Evolutionary conservation across 2,329 filamentous ascomycete genomes (phyloP), one percentile per base, ranked within the genome.

Genomic region (Chaetomiaceae sp.): DNA sequence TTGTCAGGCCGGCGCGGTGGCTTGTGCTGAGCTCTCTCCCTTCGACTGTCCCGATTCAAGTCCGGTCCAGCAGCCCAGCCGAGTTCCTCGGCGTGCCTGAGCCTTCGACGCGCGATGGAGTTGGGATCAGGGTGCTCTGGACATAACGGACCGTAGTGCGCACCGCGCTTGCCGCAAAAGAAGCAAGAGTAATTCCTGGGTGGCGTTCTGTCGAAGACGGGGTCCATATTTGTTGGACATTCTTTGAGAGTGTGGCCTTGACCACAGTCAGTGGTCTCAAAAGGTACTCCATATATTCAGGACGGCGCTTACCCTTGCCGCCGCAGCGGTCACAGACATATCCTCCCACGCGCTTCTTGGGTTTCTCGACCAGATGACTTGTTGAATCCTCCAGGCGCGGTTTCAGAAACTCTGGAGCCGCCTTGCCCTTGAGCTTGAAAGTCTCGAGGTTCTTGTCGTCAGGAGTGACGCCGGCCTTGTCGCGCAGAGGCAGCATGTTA

Each of bases 161-260:
- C 39, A 5, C 68, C 70, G 3, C 30, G 23, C n/a, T 34, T 54
- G 2, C 57, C 49, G 58, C 72, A 73, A 21, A 69, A 52, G 4
- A 57, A 47, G 47, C 72, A 74, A 16, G 21, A 31, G 48, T 73
- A 73, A 13, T 53, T 46, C 5, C 35, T 20, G 1, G 47, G 33
- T 2, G 70, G 70, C 25, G 54, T 50, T 42, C 25, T 54, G 50
- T 74, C 71, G 47, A 59, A 70, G 2, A 47, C 23, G 9, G 69
- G 66, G 48, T 74, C 68, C n/a, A 73, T 38, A 51, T 70, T 72
- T 2, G 71, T 74, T 16, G 71, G 71, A 46, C 72, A 74, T 2
- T 60, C 30, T 44, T 67, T 59, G 16, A 72, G 57, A 52, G 57
- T 63, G 54, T 74, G 72, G 21, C 70, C 72, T 74, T 12, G n/a